Evolutionary conservation across 1,284 basidiomycete species (phyloP).

Genomic region (Psilocybe mexicana): DNA sequence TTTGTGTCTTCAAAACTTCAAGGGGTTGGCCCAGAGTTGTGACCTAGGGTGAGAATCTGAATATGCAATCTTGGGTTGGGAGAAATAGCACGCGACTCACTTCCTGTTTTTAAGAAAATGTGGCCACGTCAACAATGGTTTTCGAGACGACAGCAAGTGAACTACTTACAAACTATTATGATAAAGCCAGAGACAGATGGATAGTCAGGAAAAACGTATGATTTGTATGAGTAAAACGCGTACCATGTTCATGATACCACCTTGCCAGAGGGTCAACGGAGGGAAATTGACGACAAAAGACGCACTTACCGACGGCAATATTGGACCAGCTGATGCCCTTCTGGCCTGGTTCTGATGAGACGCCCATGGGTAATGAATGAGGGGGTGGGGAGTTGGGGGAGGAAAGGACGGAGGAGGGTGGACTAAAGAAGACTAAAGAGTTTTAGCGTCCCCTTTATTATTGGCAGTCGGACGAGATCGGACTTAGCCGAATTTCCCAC

Average conservation of each 20-base stretch:
- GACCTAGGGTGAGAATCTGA: slow-evolving; percentile 51
- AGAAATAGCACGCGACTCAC: slow-evolving; percentile 32
- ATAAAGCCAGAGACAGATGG: slow-evolving; percentile 13
- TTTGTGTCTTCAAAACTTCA: slow-evolving; percentile 98
- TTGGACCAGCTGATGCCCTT: slow-evolving; percentile 98
- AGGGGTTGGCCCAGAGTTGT: slow-evolving; percentile 98
- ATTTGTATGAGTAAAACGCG: slow-evolving; percentile 11
- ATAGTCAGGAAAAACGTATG: neutral
- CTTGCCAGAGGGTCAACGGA: slow-evolving; percentile 44
- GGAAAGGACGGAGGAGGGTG: slow-evolving; percentile 19
- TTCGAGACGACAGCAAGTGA: slow-evolving; percentile 7
- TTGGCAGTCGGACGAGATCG: slow-evolving; percentile 23
- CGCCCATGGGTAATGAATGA: slow-evolving; percentile 57
- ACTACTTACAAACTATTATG: slow-evolving; percentile 58
- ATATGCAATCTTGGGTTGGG: slow-evolving; percentile 1
- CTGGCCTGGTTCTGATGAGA: slow-evolving; percentile 82
- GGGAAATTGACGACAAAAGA: slow-evolving; percentile 11
- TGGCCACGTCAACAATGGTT: slow-evolving; percentile 20
- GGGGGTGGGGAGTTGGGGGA: slow-evolving; percentile 19
- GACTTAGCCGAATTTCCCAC: slow-evolving; percentile 11
- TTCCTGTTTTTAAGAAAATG: slow-evolving; percentile 38
- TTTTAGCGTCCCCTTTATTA: slow-evolving; percentile 14
- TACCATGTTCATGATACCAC: slow-evolving; percentile 97
- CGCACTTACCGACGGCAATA: slow-evolving; percentile 87
- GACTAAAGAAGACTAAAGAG: slow-evolving; percentile 18